Evolutionary conservation across 169 alveolate genomes (phyloP), one percentile per base, ranked within the genome.

Genomic region (Eimeria zaria): DNA sequence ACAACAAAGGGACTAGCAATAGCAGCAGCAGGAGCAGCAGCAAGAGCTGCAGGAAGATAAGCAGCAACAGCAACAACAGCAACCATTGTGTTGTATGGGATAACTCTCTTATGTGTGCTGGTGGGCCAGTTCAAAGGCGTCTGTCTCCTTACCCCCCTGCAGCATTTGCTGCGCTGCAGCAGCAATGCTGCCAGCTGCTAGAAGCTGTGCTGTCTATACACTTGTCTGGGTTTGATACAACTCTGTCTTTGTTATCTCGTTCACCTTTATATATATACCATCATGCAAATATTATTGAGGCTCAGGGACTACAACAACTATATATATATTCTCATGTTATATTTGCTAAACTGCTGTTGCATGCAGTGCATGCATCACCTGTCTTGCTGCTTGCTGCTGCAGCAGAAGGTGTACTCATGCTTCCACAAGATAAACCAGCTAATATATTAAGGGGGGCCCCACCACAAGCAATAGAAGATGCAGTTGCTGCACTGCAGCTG

Each of bases 401-500:
- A 20, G 76, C 91, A 55, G 91, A 55, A 64, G 91, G 91, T 33
- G 27, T 39, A 14, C 60, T 84, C 39, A 58, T 84, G 78, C 78
- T 84, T 58, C 91, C 91, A 2, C 58, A 24, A 22, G 76, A 84
- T n/a, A 58, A 27, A 46, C 91, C 91, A 36, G 33, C 3, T 30
- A 11, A 44, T 16, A 76, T 84, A 2, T 44, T 84, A 12, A 51
- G 36, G 91, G n/a, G 58, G 39, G 78, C 46, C 60, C 78, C 91
- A 16, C 78, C 30, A 16, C 60, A n/a, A 27, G 91, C 78, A 8
- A 51, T 84, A 16, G 91, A 51, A 8, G 91, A 84, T 20, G 91
- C 91, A 1, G 55, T 84, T 84, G 91, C 91, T 58, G 91, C 91
- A 36, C 91, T 84, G 78, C 91, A 84, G 91, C 73, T 58, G 33